Percentiles rank a stretch among this genome's conserved stretches.
These are phyloP conservation scores for Annulohypoxylon bovei DNA, from an alignment of 495 filamentous ascomycete genomes.

Conservation along the genomic window DNA sequence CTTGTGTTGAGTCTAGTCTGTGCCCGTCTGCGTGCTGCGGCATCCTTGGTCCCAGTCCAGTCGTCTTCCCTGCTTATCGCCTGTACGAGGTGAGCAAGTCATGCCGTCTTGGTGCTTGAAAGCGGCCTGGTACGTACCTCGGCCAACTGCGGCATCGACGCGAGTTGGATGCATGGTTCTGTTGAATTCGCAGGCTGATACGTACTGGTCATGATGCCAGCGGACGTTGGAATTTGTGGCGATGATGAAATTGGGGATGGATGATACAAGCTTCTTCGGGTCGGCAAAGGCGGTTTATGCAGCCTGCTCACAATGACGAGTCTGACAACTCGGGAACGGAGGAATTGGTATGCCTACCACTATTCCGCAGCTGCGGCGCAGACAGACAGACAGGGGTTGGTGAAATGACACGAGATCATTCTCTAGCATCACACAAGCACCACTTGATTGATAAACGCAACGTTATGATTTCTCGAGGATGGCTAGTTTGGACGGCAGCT, in stretches of 20 bases:
- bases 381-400: conserved; percentile 9
- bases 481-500: no score
- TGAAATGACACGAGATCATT: neutral
- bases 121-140: conserved; percentile 46
- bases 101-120: conserved; percentile 34
- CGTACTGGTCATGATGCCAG: conserved; percentile 47
- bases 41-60: conserved; percentile 55
- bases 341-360: conserved; percentile 36
- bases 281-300: conserved; percentile 44
- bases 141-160: conserved; percentile 53
- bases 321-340: conserved; percentile 41
- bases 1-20: conserved; percentile 57
- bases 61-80: conserved; percentile 52
- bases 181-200: conserved; percentile 46
- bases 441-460: no score
- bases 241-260: conserved; percentile 39
- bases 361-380: conserved; percentile 32
- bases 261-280: conserved; percentile 34
- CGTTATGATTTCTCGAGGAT: no score
- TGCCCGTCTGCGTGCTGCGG: conserved; percentile 46
- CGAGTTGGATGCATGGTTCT: conserved; percentile 48
- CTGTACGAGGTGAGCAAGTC: conserved; percentile 45
- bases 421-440: conserved; percentile 52
- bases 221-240: conserved; percentile 34
- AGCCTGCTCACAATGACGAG: conserved; percentile 49